These are phyloP conservation scores for Fraxinus latifolia DNA, from an alignment of 305 asterid genomes.

Conservation along the genomic window DNA sequence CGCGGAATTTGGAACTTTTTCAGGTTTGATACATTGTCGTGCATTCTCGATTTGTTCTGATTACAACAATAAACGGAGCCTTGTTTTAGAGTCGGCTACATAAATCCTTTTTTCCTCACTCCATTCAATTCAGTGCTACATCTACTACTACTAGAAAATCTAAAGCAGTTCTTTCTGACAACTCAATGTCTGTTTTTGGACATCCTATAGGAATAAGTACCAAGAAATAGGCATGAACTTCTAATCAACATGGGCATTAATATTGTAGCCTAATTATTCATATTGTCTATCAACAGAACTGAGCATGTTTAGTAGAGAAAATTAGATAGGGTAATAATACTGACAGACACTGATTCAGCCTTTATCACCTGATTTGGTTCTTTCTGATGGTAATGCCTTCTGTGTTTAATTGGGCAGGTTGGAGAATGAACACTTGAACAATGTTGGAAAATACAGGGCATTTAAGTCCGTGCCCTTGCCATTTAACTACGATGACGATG, in stretches of 20 bases:
- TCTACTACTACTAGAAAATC: background rate
- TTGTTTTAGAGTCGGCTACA: background rate
- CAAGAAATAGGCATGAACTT: background rate
- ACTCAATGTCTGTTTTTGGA: background rate
- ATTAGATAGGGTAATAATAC: background rate
- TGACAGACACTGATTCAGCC: background rate
- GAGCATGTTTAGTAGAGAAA: background rate
- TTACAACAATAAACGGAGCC: background rate
- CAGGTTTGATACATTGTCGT: slow-evolving; percentile 44
- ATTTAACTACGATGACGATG: slow-evolving; percentile 36
- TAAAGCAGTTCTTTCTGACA: background rate
- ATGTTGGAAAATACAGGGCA: slow-evolving; percentile 43
- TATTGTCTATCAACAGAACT: background rate
- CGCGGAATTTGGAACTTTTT: slow-evolving; percentile 95
- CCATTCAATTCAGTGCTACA: background rate
- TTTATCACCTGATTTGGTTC: background rate
- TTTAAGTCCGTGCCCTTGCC: slow-evolving; percentile 44
- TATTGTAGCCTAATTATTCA: background rate
- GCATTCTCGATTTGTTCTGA: background rate
- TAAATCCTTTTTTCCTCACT: background rate
- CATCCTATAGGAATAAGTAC: background rate
- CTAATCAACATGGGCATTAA: background rate
- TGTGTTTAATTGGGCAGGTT: slow-evolving; percentile 27
- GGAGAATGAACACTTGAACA: slow-evolving; percentile 49
- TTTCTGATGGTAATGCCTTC: background rate